Conservation (phyloP, 2,329 filamentous ascomycete species). For the Diplocarpon rosae region DNA sequence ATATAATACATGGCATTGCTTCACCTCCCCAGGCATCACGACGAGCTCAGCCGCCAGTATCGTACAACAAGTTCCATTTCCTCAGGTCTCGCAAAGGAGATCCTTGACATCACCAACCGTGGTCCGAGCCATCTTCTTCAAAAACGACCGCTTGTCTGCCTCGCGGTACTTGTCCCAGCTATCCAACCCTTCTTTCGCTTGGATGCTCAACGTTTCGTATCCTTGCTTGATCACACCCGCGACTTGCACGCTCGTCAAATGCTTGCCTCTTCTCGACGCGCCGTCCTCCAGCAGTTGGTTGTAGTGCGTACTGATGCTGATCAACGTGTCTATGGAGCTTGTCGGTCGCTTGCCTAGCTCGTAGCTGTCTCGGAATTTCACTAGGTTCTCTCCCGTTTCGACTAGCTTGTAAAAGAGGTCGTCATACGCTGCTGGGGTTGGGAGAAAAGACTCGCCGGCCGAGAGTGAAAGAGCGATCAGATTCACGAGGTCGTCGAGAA, state of each 20-base stretch:
- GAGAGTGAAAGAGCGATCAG: slow-evolving; percentile 76
- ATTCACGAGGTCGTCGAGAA: slow-evolving; percentile 71
- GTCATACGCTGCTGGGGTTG: slow-evolving; percentile 78
- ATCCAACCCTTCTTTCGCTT: slow-evolving; percentile 76
- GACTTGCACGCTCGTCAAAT: slow-evolving; percentile 74
- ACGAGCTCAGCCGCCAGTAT: not conserved
- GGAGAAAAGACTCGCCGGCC: slow-evolving; percentile 81
- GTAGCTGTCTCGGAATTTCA: slow-evolving; percentile 74
- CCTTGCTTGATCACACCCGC: slow-evolving; percentile 89
- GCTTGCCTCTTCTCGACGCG: slow-evolving; percentile 44
- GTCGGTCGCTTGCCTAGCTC: slow-evolving; percentile 43
- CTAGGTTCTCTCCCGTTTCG: slow-evolving; percentile 73
- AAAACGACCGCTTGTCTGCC: slow-evolving; percentile 67
- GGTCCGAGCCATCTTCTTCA: slow-evolving; percentile 79
- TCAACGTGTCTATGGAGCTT: slow-evolving; percentile 72
- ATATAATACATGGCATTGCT: too few relatives aligned
- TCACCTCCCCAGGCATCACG: too few relatives aligned
- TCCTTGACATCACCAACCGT: slow-evolving; percentile 60
- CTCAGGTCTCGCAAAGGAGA: slow-evolving; percentile 18
- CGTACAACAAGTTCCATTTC: not conserved
- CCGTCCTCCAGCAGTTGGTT: slow-evolving; percentile 63
- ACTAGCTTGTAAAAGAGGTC: slow-evolving; percentile 98
- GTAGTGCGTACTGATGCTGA: slow-evolving; percentile 78
- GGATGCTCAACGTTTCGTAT: slow-evolving; percentile 88
- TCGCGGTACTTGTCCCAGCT: slow-evolving; percentile 81